Evolutionary conservation across 2,329 filamentous ascomycete species (phyloP), one percentile per base, ranked within the genome.

Genomic region (Escovopsis sp.): DNA sequence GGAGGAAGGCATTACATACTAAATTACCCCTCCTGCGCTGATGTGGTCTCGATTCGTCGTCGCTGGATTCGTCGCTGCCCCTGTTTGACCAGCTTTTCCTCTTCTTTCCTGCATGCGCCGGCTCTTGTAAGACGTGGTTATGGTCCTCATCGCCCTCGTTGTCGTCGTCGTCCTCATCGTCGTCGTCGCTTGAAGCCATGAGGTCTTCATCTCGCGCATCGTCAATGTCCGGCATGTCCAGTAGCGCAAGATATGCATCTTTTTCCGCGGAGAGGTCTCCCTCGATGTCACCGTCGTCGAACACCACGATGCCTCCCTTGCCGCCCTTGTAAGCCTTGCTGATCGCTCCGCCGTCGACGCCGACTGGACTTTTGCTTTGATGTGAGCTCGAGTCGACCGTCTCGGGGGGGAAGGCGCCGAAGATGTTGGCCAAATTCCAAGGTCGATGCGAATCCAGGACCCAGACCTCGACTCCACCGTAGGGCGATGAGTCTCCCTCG

Each of bases 251-350:
- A 55, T 93, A 96, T 33, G 91, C 88, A 45, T 85, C 79, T 50
- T 77, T 74, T 61, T 96, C 87, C 1, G 66, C 65, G 11, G 61
- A 62, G 30, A 98, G 65, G 30, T 88, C 84, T 50, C 89, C 83
- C 50, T 89, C 83, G 39, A 98, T 88, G 58, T 98, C 91, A 1
- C 89, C 91, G 56, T 96, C 91, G 55, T 96, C 91, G 58, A 91
- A 94, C 2, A 95, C 87, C 46, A 98, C 76, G 35, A 98, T 83
- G 0, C 91, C 91, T 14, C 89, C 89, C 54, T 74, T 81, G 27
- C 85, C 83, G 5, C 84, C 77, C 48, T 75, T 79, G 57, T 93
- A 95, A 0, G 71, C 65, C 12, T 76, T 72, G 24, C 74, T 70
- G 39, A 96, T 74, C 43, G 76, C 76, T 1, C 88, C 89, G 36